Base-by-base conservation (phyloP, 164 flowering plant genomes). In the Macadamia tetraphylla region DNA sequence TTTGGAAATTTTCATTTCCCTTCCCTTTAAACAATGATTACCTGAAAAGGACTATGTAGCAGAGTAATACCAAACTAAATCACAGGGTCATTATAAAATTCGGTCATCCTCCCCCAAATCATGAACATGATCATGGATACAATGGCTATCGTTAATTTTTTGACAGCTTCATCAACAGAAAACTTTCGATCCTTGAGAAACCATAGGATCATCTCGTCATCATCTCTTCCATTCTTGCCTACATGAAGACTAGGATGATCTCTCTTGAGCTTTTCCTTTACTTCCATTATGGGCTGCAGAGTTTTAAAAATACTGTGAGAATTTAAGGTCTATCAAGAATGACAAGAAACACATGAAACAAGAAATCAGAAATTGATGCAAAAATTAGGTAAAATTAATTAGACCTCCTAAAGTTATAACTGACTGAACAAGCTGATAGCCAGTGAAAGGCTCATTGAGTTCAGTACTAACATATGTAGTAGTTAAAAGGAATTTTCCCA, bases 201-300 rank as follows among this genome's bases (percentile, higher is more conserved):
- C 98, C 98, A 94, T 1, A 82, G 81, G 66, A 94, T 91, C 96
- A 90, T 84, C 10, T 87, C 91, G 67, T 88, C 96, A 74, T 94
- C 98, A 79, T 94, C 97, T 78, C 96, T 86, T 73, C 98, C 98
- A 75, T 87, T 80, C 68, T 73, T 87, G 6, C 98, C 98, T 0
- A 84, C 74, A 17, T 93, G 97, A 15, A 94, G 96, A 75, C 64
- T 72, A 18, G 64, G 72, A 70, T 86, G 66, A 72, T 86, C 86
- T 67, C 58, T 85, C 61, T 78, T 84, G 74, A 94, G 98, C 82
- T 79, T 88, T 77, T 87, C 83, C 73, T 86, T 94, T 11, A 94
- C 96, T 74, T 91, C 84, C 78, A 79, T 32, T 69, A 94, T 88
- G n/a, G 91, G 71, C 97, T 94, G 88, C 77, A 70, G 17, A 53